Percentiles rank a stretch among this genome's conserved stretches.
These are phyloP conservation scores for Salix purpurea DNA, from an alignment of 345 rosid genomes.

Conservation along the genomic window DNA sequence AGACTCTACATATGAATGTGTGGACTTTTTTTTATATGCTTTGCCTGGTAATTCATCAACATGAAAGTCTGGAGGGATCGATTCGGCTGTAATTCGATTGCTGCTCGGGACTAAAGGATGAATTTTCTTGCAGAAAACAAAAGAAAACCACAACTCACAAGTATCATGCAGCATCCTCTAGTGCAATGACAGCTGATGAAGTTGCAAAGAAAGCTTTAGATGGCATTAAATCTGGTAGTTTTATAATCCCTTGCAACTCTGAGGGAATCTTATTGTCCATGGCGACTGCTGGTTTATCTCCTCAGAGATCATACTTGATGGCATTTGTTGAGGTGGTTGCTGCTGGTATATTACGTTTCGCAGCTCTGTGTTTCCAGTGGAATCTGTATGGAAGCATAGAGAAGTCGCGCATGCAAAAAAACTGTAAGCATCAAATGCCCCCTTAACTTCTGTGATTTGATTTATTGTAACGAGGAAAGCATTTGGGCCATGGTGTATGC, in stretches of 20 bases:
- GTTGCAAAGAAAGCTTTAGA: neutral
- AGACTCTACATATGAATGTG: neutral
- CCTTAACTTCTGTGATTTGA: no score
- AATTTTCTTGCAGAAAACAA: constrained; percentile 47
- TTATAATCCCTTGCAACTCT: constrained; percentile 59
- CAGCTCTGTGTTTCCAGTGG: constrained; percentile 63
- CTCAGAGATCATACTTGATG: constrained; percentile 64
- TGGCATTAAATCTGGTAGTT: neutral
- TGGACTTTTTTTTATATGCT: neutral
- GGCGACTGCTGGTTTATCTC: constrained; percentile 70
- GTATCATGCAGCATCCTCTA: constrained; percentile 54
- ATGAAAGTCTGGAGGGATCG: neutral
- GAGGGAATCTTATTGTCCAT: constrained; percentile 59
- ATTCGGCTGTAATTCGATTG: neutral
- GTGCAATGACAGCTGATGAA: constrained; percentile 54
- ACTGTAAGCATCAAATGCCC: neutral
- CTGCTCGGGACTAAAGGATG: neutral
- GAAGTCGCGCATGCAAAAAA: constrained; percentile 34
- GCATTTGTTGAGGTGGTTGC: constrained; percentile 71
- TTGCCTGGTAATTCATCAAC: neutral
- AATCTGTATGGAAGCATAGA: constrained; percentile 66
- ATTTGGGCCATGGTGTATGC: no score
- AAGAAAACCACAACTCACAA: constrained; percentile 58
- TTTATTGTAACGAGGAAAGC: no score
- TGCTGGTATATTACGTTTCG: constrained; percentile 45